A percentile compares a stretch with the other conserved stretches of the same genome.
Conservation (phyloP, 495 filamentous ascomycete species). For the Achaetomiella virescens region DNA sequence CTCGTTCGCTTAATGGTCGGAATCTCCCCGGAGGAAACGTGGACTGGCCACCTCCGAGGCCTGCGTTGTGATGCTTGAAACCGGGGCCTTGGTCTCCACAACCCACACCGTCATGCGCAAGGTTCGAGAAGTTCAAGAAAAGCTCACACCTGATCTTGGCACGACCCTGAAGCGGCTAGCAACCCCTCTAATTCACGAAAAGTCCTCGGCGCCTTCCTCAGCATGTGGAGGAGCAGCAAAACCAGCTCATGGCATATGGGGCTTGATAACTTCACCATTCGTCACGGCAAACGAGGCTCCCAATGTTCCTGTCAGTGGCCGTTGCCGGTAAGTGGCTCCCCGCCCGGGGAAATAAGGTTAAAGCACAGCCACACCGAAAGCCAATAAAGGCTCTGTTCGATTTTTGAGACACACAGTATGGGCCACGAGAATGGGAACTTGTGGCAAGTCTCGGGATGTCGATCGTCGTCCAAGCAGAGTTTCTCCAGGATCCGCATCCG, state of each 20-base stretch:
- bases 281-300: background rate
- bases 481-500: background rate
- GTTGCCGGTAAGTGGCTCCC: no score
- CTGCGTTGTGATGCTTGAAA: background rate
- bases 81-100: background rate
- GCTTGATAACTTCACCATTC: no score
- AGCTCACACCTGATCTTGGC: no score
- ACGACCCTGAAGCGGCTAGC: no score
- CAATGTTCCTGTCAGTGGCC: background rate
- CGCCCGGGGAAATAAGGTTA: no score
- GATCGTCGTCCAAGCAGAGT: background rate
- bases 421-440: background rate
- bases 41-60: background rate
- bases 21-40: background rate
- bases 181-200: background rate
- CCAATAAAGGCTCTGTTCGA: background rate
- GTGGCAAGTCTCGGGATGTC: background rate
- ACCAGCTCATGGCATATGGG: background rate
- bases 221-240: background rate
- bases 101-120: background rate
- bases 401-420: background rate
- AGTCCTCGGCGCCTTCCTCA: background rate
- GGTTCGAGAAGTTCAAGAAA: no score
- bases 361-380: conserved; percentile 12
- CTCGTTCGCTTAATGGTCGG: background rate